phyloP scores from a whole-genome alignment of 345 rosid species.

The Schrenkiella parvula region DNA sequence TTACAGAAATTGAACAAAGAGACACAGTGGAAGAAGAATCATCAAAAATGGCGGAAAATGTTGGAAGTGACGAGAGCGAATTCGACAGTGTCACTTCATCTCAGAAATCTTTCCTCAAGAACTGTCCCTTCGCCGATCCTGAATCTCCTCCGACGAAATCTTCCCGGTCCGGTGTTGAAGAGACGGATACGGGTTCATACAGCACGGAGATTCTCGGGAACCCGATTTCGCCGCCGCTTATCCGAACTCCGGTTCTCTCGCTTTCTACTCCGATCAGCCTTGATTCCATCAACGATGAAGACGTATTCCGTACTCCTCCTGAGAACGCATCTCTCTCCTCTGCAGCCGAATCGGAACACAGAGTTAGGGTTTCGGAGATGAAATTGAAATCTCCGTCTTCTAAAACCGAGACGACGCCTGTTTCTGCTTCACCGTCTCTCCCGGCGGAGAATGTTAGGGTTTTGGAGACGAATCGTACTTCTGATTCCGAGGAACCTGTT shows the following conservation, averaged over 20 bases:
- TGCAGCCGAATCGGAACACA: constrained; percentile 2
- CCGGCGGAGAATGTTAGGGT: not conserved
- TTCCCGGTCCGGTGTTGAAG: not conserved
- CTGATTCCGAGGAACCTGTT: not conserved
- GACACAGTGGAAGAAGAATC: not conserved
- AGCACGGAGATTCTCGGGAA: not conserved
- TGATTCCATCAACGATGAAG: constrained; percentile 9
- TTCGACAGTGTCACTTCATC: constrained; percentile 16
- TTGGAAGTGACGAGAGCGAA: constrained; percentile 6
- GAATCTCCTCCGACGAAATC: not conserved
- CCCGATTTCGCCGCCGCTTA: not conserved
- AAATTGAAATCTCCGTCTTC: not conserved
- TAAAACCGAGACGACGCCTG: not conserved
- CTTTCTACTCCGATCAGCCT: constrained; percentile 5
- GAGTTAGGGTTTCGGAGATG: not conserved
- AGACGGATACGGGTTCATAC: not conserved
- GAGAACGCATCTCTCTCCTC: constrained; percentile 19
- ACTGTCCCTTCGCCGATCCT: not conserved
- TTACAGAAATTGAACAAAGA: not conserved
- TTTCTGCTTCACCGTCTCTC: not conserved
- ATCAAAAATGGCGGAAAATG: constrained; percentile 15
- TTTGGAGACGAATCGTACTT: not conserved
- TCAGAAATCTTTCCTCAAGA: not conserved
- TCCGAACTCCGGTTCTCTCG: not conserved
- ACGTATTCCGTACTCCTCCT: constrained; percentile 25